Evolutionary conservation across 208 protist species (phyloP).

Genomic region (Novymonas esmeraldas): DNA sequence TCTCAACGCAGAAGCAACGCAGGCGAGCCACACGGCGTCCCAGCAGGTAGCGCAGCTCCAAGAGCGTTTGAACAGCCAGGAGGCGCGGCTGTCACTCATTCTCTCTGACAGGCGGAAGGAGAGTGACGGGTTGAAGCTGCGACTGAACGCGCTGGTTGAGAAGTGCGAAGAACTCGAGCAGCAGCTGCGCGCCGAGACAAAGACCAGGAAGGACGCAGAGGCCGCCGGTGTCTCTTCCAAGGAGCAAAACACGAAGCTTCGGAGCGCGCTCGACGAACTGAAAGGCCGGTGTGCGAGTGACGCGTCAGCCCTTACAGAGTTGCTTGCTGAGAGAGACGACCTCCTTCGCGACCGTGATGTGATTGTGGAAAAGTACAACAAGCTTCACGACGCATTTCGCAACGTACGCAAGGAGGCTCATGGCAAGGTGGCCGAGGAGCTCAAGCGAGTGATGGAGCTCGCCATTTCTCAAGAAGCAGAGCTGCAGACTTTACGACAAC

Average conservation of each 20-base stretch:
- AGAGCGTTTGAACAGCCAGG: conserved; percentile 32
- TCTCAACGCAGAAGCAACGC: conserved; percentile 11
- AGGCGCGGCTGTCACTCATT: conserved; percentile 41
- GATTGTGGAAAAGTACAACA: conserved; percentile 86
- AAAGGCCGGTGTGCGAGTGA: conserved; percentile 66
- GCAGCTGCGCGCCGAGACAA: conserved; percentile 26
- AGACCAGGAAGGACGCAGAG: conserved; percentile 41
- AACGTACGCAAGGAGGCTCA: conserved; percentile 48
- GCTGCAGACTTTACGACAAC: conserved; percentile 66
- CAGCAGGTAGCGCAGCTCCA: conserved; percentile 22
- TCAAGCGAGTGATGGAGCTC: conserved; percentile 63
- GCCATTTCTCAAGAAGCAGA: conserved; percentile 72
- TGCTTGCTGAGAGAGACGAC: conserved; percentile 57
- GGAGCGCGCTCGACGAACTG: conserved; percentile 60
- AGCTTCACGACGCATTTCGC: conserved; percentile 74
- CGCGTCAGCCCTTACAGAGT: conserved; percentile 51
- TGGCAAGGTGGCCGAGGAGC: conserved; percentile 47
- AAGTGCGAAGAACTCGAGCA: conserved; percentile 48
- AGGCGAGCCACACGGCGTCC: conserved; percentile 7
- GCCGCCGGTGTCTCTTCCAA: conserved; percentile 17
- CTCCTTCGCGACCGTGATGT: conserved; percentile 65
- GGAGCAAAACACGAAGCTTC: conserved; percentile 43
- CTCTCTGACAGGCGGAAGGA: conserved; percentile 44
- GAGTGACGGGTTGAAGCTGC: conserved; percentile 41
- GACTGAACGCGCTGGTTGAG: conserved; percentile 62